Percentiles rank a stretch among this genome's conserved stretches.
phyloP scores from a whole-genome alignment of 306 rosid genomes.

The Prunus dulcis region DNA sequence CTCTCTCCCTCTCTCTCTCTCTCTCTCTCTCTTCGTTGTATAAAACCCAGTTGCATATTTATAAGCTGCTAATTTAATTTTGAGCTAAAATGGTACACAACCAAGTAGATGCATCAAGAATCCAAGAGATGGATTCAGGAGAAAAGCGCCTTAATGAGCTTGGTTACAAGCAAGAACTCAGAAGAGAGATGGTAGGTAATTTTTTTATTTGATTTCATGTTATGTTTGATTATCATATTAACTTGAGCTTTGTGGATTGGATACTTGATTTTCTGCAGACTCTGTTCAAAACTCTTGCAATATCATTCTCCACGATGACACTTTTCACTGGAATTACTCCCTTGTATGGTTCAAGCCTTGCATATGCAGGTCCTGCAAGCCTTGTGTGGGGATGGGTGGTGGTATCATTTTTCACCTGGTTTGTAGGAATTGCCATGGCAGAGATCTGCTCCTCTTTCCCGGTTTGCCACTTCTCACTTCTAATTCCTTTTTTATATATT shows the following conservation, averaged over 20 bases:
- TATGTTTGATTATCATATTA: background rate
- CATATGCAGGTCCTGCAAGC: slow-evolving; percentile 79
- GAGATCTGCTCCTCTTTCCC: slow-evolving; percentile 95
- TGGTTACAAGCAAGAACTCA: slow-evolving; percentile 87
- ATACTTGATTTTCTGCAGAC: slow-evolving; percentile 46
- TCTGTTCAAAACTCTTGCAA: slow-evolving; percentile 85
- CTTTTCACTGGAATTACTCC: slow-evolving; percentile 98
- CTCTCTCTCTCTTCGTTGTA: no score
- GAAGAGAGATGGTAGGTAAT: slow-evolving; percentile 65
- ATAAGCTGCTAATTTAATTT: background rate
- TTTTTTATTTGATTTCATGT: background rate
- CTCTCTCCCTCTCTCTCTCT: background rate
- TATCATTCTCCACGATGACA: slow-evolving; percentile 82
- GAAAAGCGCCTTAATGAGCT: slow-evolving; percentile 80
- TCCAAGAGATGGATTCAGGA: slow-evolving; percentile 55
- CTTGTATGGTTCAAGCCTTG: slow-evolving; percentile 75
- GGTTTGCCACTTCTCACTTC: slow-evolving; percentile 35
- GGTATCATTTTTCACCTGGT: slow-evolving; percentile 85
- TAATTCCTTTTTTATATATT: background rate
- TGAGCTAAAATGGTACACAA: slow-evolving; percentile 4
- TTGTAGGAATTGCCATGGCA: slow-evolving; percentile 85
- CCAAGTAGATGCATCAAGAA: slow-evolving; percentile 21
- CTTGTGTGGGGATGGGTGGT: slow-evolving; percentile 93
- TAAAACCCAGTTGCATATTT: background rate
- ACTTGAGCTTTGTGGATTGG: background rate